phyloP scores from a whole-genome alignment of 495 filamentous ascomycete genomes.

The Podospora appendiculata region DNA sequence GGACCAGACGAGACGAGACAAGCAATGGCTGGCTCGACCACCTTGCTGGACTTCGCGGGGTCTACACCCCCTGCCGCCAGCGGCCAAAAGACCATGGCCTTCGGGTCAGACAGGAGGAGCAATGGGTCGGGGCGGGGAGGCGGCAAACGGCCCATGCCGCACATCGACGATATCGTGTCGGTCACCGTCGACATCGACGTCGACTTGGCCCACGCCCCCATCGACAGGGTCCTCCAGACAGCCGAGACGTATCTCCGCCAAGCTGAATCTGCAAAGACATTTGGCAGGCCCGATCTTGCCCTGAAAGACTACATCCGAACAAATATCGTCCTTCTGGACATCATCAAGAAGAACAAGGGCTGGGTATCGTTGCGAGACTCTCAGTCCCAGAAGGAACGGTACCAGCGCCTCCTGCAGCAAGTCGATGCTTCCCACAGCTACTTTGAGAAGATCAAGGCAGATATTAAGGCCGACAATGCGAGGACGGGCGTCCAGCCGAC shows the following conservation, averaged over 20 bases:
- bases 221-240: conserved; percentile 40
- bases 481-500: conserved; percentile 42
- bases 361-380: conserved; percentile 20
- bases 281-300: conserved; percentile 43
- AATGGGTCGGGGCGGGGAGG: neutral
- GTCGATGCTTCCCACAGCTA: conserved; percentile 25
- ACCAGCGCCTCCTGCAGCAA: conserved; percentile 37
- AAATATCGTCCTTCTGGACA: conserved; percentile 63
- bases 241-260: conserved; percentile 43
- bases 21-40: conserved; percentile 17
- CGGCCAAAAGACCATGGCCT: conserved; percentile 1
- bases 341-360: conserved; percentile 41
- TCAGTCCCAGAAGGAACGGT: conserved; percentile 22
- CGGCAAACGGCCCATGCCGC: conserved; percentile 46
- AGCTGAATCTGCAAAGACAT: conserved; percentile 44
- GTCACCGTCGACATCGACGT: conserved; percentile 33
- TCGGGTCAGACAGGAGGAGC: neutral
- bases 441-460: conserved; percentile 54
- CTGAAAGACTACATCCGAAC: conserved; percentile 70
- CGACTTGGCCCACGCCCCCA: conserved; percentile 23
- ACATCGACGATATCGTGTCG: conserved; percentile 65
- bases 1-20: too few relatives aligned
- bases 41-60: conserved; percentile 11
- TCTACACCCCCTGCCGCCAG: neutral
- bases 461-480: conserved; percentile 61